phyloP scores from a whole-genome alignment of 2,329 filamentous ascomycete species.

The Claviceps cyperi region DNA sequence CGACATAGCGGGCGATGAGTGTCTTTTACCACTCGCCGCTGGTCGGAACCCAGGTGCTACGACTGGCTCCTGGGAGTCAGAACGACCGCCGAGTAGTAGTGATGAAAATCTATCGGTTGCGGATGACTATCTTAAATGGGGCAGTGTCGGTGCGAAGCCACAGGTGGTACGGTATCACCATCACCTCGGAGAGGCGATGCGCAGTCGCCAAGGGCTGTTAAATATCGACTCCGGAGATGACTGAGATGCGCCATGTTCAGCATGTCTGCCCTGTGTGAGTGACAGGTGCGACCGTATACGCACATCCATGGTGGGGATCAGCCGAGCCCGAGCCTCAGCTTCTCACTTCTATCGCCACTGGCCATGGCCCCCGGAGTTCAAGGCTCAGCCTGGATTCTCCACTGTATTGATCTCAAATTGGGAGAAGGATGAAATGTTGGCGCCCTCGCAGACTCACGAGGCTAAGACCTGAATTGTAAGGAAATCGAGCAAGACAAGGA shows the following conservation, averaged over 20 bases:
- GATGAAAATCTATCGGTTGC: slow-evolving; percentile 37
- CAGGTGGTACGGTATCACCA: slow-evolving; percentile 44
- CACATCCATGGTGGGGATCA: no score
- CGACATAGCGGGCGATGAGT: slow-evolving; percentile 53
- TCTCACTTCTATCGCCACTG: no score
- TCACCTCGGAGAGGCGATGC: slow-evolving; percentile 29
- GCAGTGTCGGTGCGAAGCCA: slow-evolving; percentile 31
- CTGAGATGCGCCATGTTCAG: slow-evolving; percentile 15
- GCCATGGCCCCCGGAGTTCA: no score
- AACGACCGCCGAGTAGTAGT: slow-evolving; percentile 28
- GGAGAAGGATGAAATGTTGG: no score
- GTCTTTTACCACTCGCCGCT: slow-evolving; percentile 39
- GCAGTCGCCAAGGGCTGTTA: slow-evolving; percentile 37
- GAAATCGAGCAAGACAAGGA: no score
- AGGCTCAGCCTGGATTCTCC: no score
- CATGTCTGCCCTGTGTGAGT: background rate
- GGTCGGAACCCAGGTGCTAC: slow-evolving; percentile 12
- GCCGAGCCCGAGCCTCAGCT: no score
- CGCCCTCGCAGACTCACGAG: no score
- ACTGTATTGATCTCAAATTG: no score
- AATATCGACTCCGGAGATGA: slow-evolving; percentile 25
- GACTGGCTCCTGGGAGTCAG: slow-evolving; percentile 31
- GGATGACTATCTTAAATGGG: slow-evolving; percentile 36
- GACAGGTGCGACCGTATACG: background rate
- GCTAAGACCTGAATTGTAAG: no score